A percentile compares a stretch with the other conserved stretches of the same genome.
Conservation (phyloP, 163 green algal genomes). For the Scenedesmus sp. region DNA sequence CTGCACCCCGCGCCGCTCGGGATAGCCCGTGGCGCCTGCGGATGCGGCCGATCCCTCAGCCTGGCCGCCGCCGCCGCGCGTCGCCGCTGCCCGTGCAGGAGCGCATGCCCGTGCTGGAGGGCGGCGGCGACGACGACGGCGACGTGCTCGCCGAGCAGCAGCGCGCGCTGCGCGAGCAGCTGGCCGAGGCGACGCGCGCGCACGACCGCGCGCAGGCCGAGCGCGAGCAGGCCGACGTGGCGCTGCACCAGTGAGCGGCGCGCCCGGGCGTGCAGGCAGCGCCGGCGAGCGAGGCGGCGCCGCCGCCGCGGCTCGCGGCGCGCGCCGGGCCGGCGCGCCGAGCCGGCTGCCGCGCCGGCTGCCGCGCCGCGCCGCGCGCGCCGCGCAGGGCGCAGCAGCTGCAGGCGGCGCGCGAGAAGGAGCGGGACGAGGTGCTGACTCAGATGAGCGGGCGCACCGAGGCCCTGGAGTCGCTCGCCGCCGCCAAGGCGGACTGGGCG, state of each 20-base stretch:
- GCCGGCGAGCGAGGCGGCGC: too few species aligned
- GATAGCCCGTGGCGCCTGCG: too few species aligned
- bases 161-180: conserved; percentile 20
- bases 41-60: too few species aligned
- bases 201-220: neutral
- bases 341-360: too few species aligned
- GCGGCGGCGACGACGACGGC: conserved; percentile 27
- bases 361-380: too few species aligned
- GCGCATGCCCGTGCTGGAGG: conserved; percentile 8
- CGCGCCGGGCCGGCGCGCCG: too few species aligned
- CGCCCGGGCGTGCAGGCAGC: neutral
- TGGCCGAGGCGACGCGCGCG: conserved; percentile 7
- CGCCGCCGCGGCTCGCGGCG: too few species aligned
- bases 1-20: too few species aligned
- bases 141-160: conserved; percentile 31
- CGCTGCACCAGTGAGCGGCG: neutral
- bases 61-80: too few species aligned
- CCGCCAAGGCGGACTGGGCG: neutral
- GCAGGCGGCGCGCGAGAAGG: neutral
- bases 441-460: neutral
- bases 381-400: neutral
- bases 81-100: too few species aligned
- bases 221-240: conserved; percentile 3
- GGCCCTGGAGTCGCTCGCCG: neutral
- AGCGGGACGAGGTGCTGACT: conserved; percentile 18